Conservation (phyloP, 1,139 yeast genomes). For the Candida glucosophila region DNA sequence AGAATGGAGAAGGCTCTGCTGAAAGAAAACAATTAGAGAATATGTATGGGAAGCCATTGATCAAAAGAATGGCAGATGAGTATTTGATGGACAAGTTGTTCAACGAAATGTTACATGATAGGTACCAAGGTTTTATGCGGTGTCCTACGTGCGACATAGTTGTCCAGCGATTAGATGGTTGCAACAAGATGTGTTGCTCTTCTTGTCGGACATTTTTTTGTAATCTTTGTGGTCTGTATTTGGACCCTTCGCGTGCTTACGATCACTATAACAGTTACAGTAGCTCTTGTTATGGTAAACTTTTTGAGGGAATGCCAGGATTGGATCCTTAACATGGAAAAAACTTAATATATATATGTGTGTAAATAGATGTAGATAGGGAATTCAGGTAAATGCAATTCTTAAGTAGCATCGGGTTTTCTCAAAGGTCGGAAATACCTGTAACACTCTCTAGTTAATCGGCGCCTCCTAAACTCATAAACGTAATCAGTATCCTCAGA, state of each 20-base stretch:
- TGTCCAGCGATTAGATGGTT: slow-evolving; percentile 57
- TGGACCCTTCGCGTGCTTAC: slow-evolving; percentile 39
- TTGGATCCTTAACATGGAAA: slow-evolving; percentile 12
- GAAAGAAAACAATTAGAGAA: slow-evolving; percentile 31
- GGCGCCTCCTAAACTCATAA: slow-evolving; percentile 44
- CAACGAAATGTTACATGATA: slow-evolving; percentile 32
- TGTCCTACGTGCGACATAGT: slow-evolving; percentile 52
- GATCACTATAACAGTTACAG: slow-evolving; percentile 38
- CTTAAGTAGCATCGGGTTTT: slow-evolving; percentile 10
- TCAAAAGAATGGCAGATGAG: slow-evolving; percentile 36
- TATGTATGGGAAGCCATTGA: slow-evolving; percentile 40
- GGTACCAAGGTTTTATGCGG: slow-evolving; percentile 29
- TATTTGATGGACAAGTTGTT: slow-evolving; percentile 42
- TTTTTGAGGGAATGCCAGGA: slow-evolving; percentile 51
- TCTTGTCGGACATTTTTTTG: slow-evolving; percentile 47
- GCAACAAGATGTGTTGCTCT: slow-evolving; percentile 58
- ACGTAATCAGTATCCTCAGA: slow-evolving; percentile 17
- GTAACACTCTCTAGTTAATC: slow-evolving; percentile 42
- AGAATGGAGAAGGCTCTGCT: slow-evolving; percentile 15
- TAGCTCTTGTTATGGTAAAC: slow-evolving; percentile 40
- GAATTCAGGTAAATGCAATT: background rate
- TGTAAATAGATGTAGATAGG: slow-evolving; percentile 1
- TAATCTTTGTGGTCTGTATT: slow-evolving; percentile 42
- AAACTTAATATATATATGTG: too few species aligned
- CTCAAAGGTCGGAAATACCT: slow-evolving; percentile 38